Evolutionary conservation across 345 rosid species (phyloP), one percentile per base, ranked within the genome.

Genomic region (Salix caprea): DNA sequence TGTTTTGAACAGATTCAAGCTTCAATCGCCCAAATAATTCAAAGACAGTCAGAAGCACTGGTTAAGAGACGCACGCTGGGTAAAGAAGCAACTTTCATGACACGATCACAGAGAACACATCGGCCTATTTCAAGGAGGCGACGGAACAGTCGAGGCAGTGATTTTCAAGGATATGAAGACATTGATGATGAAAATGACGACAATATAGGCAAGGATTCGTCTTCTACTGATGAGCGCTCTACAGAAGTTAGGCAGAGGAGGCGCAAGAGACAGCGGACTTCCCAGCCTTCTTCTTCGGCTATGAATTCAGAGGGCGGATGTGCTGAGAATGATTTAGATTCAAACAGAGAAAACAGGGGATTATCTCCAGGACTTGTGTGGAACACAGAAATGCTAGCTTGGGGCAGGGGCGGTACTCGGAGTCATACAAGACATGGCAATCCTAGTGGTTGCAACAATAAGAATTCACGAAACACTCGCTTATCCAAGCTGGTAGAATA

Each of bases 391-490:
- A 77, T 82, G 87, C 92, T 90, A 87, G 93, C 89, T 64, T 94
- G 98, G 98, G 98, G 98, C 56, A 86, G 88, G 87, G 98, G 97
- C 56, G 97, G 97, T 58, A 75, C 90, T 68, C 85, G 98, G 80
- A 94, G 98, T 86, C 86, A 88, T 81, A 88, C 95, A 12, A 86
- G 98, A 65, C 97, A 94, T 78, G 97, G 95, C 13, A 90, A 80
- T 81, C 70, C 85, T 70, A 84, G 82, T 81, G 80, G 86, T 77
- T 81, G 87, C 79, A 84, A 68, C 81, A 86, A 62, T 81, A 91
- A 85, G 89, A 87, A 39, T 81, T 81, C 86, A 16, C 88, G 91
- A 56, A 88, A 68, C 71, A 76, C 88, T 77, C 97, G 99, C 83
- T 66, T 91, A 70, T 90, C 87, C 77, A 87, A 74, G 87, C 84